Base-by-base conservation (phyloP, 345 rosid species). In the Brassica rapa region DNA sequence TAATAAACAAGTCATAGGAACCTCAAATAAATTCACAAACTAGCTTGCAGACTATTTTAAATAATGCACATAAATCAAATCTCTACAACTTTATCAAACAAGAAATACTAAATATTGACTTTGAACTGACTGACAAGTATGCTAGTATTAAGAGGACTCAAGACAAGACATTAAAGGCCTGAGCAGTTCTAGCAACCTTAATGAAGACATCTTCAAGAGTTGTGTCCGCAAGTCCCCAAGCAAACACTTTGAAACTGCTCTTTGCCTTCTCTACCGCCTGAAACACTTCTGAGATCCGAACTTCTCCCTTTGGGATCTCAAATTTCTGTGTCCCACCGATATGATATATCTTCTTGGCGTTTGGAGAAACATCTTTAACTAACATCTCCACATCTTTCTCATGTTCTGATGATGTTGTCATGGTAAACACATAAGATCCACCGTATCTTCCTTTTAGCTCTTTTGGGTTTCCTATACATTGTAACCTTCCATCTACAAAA, bases 141-240 rank as follows among this genome's bases (percentile, higher is more conserved):
- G 24, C 9, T 11, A 32, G 4, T 62, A 27, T 43, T 21, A 2
- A 25, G 3, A 23, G 49, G 63, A 66, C 19, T 80, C 77, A 80
- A 70, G 76, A 75, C 3, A 87, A 70, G 8, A 76, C 82, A 63
- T 79, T 81, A 79, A 76, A 83, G 39, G 83, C 79, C 74, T 85
- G 83, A 0, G 86, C 74, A 4, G 55, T 73, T 6, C 82, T 86
- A 27, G 98, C 94, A 76, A 93, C 98, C 87, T 95, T 95, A 84
- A 93, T 90, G 89, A 93, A 93, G 23, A 95, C 93, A 82, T 95
- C 99, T 83, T 95, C 98, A 59, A 95, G 85, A 63, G 97, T 93
- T 78, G 98, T 88, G 77, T 93, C 97, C 0, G 93, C 89, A 73
- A 91, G 80, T 53, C 97, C 99, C 99, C 99, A 95, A 15, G 98